A percentile compares a stretch with the other conserved stretches of the same genome.
These are phyloP conservation scores for Cronartium ribicola DNA, from an alignment of 1,284 basidiomycete genomes.

Conservation along the genomic window DNA sequence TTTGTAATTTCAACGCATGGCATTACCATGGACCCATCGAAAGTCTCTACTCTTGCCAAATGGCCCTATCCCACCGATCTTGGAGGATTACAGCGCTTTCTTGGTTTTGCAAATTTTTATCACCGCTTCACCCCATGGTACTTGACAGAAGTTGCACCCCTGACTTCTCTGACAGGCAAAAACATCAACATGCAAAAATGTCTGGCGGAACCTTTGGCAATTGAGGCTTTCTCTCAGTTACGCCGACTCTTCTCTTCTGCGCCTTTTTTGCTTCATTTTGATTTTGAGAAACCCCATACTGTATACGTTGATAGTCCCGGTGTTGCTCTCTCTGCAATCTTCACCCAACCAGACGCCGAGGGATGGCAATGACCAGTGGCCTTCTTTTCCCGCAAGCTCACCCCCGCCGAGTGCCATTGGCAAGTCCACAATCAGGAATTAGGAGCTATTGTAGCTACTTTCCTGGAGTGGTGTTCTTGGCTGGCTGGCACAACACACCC, in stretches of 20 bases:
- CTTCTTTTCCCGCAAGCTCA: conserved; percentile 12
- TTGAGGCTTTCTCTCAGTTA: not conserved
- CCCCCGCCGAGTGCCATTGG: not conserved
- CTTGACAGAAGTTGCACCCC: not conserved
- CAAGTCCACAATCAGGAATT: conserved; percentile 10
- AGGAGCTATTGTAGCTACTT: not conserved
- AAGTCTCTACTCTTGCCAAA: conserved; percentile 1
- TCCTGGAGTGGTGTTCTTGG: conserved; percentile 27
- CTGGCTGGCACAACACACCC: not conserved
- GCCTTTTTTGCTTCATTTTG: conserved; percentile 15
- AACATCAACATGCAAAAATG: not conserved
- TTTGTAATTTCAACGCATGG: conserved; percentile 4
- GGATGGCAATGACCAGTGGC: too few relatives aligned
- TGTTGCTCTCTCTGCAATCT: conserved; percentile 43
- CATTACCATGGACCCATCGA: conserved; percentile 11
- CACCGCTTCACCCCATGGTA: not conserved
- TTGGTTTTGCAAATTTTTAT: conserved; percentile 24
- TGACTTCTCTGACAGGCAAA: not conserved
- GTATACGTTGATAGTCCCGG: conserved; percentile 48
- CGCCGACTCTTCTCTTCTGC: not conserved
- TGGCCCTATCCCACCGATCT: conserved; percentile 11
- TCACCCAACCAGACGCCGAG: conserved; percentile 41
- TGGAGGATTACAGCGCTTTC: conserved; percentile 3
- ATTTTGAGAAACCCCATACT: conserved; percentile 1
- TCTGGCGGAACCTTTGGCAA: not conserved